Conservation (phyloP, 2,329 filamentous ascomycete genomes). For the Helotiales sp. region DNA sequence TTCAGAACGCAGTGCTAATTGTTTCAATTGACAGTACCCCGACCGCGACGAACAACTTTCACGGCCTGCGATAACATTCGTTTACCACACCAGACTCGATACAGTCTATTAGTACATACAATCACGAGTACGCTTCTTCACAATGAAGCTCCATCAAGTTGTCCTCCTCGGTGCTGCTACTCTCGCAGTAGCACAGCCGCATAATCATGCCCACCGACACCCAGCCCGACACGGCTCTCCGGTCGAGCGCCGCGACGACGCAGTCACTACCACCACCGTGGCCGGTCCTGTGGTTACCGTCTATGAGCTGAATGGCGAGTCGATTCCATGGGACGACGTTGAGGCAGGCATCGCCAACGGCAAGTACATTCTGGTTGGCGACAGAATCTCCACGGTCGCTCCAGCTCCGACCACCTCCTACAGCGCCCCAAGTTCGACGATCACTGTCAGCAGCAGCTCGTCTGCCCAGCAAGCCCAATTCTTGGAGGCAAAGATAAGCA, state of each 20-base stretch:
- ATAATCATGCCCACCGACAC: conserved; percentile 60
- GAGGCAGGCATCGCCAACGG: conserved; percentile 71
- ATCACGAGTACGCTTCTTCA: conserved; percentile 34
- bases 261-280: conserved; percentile 42
- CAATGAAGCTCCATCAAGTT: conserved; percentile 35
- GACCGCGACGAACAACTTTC: conserved; percentile 17
- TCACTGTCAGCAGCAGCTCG: conserved; percentile 22
- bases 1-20: conserved; percentile 25
- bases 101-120: conserved; percentile 25
- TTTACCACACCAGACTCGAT: conserved; percentile 10
- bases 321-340: conserved; percentile 63
- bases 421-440: conserved; percentile 32
- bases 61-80: conserved; percentile 15
- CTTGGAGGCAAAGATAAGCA: conserved; percentile 14
- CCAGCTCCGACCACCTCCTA: conserved; percentile 41
- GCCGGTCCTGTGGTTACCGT: conserved; percentile 64
- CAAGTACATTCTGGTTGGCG: conserved; percentile 65
- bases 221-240: conserved; percentile 53
- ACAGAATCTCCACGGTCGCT: conserved; percentile 48
- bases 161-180: conserved; percentile 40
- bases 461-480: conserved; percentile 14
- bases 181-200: conserved; percentile 57
- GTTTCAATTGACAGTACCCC: conserved; percentile 5
- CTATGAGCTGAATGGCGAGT: conserved; percentile 68
- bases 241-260: conserved; percentile 45